Conservation (phyloP, 805 yeast species). For the Phaffomyces antillensis region DNA sequence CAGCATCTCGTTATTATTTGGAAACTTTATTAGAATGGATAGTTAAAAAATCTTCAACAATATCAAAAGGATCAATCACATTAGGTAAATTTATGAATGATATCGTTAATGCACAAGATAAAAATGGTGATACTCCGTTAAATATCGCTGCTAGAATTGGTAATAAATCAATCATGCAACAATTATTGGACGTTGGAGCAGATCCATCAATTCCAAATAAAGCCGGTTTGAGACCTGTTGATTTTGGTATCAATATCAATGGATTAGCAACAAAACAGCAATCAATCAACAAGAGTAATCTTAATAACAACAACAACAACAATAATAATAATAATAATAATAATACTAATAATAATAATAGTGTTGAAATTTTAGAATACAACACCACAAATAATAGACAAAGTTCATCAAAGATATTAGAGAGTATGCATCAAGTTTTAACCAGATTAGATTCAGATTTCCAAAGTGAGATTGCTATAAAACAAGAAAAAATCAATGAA, state of each 20-base stretch:
- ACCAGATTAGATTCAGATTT: slow-evolving; percentile 50
- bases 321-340: no score
- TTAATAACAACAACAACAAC: no score
- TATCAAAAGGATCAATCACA: slow-evolving; percentile 40
- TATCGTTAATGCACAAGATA: slow-evolving; percentile 82
- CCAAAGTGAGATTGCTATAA: slow-evolving; percentile 45
- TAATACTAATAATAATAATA: neutral
- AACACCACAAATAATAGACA: slow-evolving; percentile 2
- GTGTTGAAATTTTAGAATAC: slow-evolving; percentile 10
- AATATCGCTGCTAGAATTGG: slow-evolving; percentile 91
- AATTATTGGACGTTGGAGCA: slow-evolving; percentile 82
- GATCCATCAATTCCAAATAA: slow-evolving; percentile 72
- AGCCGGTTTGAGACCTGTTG: slow-evolving; percentile 79
- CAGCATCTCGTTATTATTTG: slow-evolving; percentile 66
- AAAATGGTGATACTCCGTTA: slow-evolving; percentile 91
- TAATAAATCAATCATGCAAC: slow-evolving; percentile 70
- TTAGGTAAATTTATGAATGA: slow-evolving; percentile 55
- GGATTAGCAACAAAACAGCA: slow-evolving; percentile 10
- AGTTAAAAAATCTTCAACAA: slow-evolving; percentile 43
- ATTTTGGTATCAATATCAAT: slow-evolving; percentile 64
- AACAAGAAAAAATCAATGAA: slow-evolving; percentile 43
- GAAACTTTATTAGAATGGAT: slow-evolving; percentile 74
- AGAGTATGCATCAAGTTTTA: slow-evolving; percentile 45
- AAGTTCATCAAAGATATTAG: slow-evolving; percentile 34
- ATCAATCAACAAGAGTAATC: neutral